phyloP scores from a whole-genome alignment of 352 stramenopile species.

The Pythium chondricola region DNA sequence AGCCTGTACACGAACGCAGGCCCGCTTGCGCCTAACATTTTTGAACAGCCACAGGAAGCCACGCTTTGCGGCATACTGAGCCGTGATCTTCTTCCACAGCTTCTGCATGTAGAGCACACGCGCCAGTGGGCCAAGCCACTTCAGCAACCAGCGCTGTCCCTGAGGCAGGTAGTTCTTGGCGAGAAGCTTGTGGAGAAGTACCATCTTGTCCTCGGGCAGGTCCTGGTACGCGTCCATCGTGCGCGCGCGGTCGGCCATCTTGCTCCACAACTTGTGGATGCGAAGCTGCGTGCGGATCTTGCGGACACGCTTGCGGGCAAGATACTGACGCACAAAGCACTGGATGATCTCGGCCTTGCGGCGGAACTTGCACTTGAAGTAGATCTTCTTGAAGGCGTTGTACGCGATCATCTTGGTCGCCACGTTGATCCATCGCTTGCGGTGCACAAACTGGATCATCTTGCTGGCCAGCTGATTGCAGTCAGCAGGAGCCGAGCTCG shows the following conservation, averaged over 20 bases:
- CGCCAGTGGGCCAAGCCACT: conserved; percentile 76
- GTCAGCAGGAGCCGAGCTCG: conserved; percentile 22
- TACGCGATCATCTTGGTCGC: conserved; percentile 64
- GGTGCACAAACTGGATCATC: conserved; percentile 59
- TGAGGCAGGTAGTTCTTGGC: conserved; percentile 52
- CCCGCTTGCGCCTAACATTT: conserved; percentile 55
- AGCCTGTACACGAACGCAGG: conserved; percentile 56
- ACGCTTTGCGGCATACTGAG: conserved; percentile 68
- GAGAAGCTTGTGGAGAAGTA: conserved; percentile 71
- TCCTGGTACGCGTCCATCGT: conserved; percentile 78
- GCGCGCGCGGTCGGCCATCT: conserved; percentile 55
- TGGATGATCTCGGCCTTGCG: conserved; percentile 72
- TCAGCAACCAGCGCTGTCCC: conserved; percentile 74
- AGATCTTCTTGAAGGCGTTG: conserved; percentile 69
- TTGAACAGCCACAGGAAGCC: conserved; percentile 78
- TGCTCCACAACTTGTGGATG: conserved; percentile 59
- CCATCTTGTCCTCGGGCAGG: conserved; percentile 78
- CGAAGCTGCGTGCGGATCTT: conserved; percentile 50
- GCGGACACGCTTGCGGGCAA: conserved; percentile 63
- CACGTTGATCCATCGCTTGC: conserved; percentile 75
- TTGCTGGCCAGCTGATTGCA: conserved; percentile 22
- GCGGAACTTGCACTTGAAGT: conserved; percentile 58
- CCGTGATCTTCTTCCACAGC: conserved; percentile 74
- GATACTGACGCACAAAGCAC: conserved; percentile 68
- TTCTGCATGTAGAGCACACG: conserved; percentile 83